Evolutionary conservation across 129 eudicot species (phyloP), one percentile per base, ranked within the genome.

Genomic region (Flaveria bidentis): DNA sequence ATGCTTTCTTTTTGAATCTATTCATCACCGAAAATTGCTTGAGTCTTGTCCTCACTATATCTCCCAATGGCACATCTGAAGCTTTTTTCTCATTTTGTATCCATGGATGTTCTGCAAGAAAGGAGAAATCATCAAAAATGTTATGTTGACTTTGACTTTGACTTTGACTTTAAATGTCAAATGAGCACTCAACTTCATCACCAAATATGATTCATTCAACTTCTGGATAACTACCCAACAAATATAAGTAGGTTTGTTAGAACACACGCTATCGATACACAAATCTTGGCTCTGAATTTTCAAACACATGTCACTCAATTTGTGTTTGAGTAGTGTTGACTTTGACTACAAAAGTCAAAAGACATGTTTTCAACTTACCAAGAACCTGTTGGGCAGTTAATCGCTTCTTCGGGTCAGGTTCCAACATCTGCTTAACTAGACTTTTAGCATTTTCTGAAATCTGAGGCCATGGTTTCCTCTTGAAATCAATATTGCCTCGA

Each of bases 381-480:
- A 94, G 93, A 60, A 94, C 98, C 75, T 94, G 97, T 76, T 94
- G 92, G 62, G 96, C 90, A 28, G 98, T 91, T 87, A 94, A 86
- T 12, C 98, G 90, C 82, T 84, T 94, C 76, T 73, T 84, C 41
- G 98, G 96, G 53, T 94, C 93, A 2, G 96, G 93, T 52, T 94
- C 96, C 78, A 94, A 80, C 98, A 94, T 94, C 86, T 86, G 91
- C 73, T 82, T 86, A 62, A 94, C 98, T 17, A 94, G 92, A 79
- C 93, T 86, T 69, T 94, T 94, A 39, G 97, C 97, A 72, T 82
- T 87, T 28, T 94, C 98, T 16, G 97, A 88, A 69, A 94, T 85
- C 49, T 89, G 97, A 81, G 98, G 98, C 98, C 97, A 94, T 9
- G 98, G 98, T 13, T 91, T 97, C 87, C 97, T 88, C 87, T 94